Base-by-base conservation (phyloP, 768 basidiomycete genomes). In the Pleurotus salmoneostramineus region DNA sequence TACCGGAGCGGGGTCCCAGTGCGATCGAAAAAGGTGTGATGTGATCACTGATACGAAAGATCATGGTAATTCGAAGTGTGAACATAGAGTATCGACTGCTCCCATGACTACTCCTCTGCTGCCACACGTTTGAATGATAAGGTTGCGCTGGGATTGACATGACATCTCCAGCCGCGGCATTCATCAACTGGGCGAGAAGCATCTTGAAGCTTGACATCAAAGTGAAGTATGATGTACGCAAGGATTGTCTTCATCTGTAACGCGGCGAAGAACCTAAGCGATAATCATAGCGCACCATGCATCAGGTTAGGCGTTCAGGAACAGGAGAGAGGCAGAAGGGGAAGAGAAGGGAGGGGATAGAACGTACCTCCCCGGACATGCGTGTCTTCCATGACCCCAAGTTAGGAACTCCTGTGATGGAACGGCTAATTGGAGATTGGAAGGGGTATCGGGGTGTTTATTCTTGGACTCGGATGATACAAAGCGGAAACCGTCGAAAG, bases 171-270 rank as follows among this genome's bases (percentile, higher is more conserved):
- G 1, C 37, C 37, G 8, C n/a, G 8, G 37, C 55, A 56, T 34
- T 56, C 37, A 43, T 56, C 33, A 4, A 32, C 10, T 32, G 55
- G 55, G n/a, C 56, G 37, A 8, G 8, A 8, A 40, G 8, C 36
- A n/a, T 57, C 31, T 37, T 48, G 5, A 11, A 57, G 40, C 33
- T 40, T 57, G 46, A 57, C 45, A 15, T 57, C 56, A 35, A 44
- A 57, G 10, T 21, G 5, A 1, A 31, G 15, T 5, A 57, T 21
- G 14, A 57, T 35, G 36, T 57, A 37, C 27, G 56, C 56, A 6
- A 57, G 48, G 46, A 57, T 57, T 34, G 35, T 31, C 34, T 57
- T 57, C 3, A 57, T 21, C 36, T 57, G 46, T 17, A 33, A 48
- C 6, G 56, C 56, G 12, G 56, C 56, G 5, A 57, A 57, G 21